Conservation (phyloP, 2,329 filamentous ascomycete genomes). For the Alternaria gansuensis region DNA sequence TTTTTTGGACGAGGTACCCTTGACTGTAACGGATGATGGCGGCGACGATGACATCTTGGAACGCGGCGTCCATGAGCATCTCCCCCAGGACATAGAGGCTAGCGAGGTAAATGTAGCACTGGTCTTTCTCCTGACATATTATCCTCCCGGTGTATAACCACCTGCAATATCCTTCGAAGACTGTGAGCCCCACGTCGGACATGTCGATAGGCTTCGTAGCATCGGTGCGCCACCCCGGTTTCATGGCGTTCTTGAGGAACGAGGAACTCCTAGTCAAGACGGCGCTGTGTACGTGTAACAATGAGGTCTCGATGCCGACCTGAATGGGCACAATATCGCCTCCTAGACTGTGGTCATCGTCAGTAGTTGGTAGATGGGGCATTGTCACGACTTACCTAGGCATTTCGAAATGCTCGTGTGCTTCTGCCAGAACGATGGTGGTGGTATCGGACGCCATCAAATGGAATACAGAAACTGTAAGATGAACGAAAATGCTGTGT, state of each 20-base stretch:
- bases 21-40: neutral
- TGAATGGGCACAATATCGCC: neutral
- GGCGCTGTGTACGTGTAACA: neutral
- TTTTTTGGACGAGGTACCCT: neutral
- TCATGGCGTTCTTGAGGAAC: neutral
- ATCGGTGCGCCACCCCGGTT: slow-evolving; percentile 4
- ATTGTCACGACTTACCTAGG: neutral
- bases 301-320: neutral
- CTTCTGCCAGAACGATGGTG: neutral
- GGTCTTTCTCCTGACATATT: no score
- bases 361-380: no score
- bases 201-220: slow-evolving; percentile 6
- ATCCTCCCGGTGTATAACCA: slow-evolving; percentile 8
- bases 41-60: neutral
- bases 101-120: neutral
- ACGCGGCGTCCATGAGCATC: slow-evolving; percentile 1
- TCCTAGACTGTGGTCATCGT: neutral
- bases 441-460: neutral
- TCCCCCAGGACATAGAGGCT: slow-evolving; percentile 9
- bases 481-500: no score
- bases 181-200: neutral
- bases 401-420: neutral
- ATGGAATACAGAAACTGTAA: no score
- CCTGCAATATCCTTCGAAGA: slow-evolving; percentile 17
- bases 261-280: neutral